Evolutionary conservation across 2,329 filamentous ascomycete genomes (phyloP), one percentile per base, ranked within the genome.

Genomic region (Gnomoniopsis smithogilvyi): DNA sequence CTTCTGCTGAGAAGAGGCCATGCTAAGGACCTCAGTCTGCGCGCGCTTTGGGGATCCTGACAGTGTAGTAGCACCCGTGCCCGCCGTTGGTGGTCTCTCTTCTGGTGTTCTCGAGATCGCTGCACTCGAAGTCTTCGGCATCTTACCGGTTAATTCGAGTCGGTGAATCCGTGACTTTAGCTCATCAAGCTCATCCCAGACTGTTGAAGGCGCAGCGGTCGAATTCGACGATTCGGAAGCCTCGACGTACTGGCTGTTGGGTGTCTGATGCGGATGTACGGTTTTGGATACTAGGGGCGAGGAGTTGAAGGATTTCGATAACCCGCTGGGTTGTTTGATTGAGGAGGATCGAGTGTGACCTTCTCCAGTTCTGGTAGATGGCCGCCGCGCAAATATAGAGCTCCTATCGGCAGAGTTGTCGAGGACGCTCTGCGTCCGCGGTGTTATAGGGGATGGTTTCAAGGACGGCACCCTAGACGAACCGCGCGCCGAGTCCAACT

Each of bases 121-220:
- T 2, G 91, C 91, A 38, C 88, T 90, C 2, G 92, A 94, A 2
- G 90, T 92, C 0, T 91, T 78, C 0, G 93, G 92, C 36, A 95
- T 77, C 73, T 96, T 96, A 60, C 93, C 93, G 2, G 91, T 96
- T 65, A 96, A 75, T 72, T 98, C 95, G 11, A 99, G 82, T 61
- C 92, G 90, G 66, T 91, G 88, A 66, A 99, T 96, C 33, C 95
- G 86, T 45, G 91, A 95, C 72, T 98, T 98, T 50, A 99, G 77
- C 64, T 98, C 95, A 67, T 98, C 95, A 30, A 99, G 77, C 73
- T 99, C 95, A 70, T 98, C 95, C 95, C 95, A 99, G 2, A 99
- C 91, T 0, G 92, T 97, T 2, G 92, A 96, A 14, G 93, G 91
- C 1, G 91, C 92, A 1, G 89, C 92, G 0, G 91, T 95, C 0